Conservation (phyloP, 306 rosid species). For the Pueraria montana region DNA sequence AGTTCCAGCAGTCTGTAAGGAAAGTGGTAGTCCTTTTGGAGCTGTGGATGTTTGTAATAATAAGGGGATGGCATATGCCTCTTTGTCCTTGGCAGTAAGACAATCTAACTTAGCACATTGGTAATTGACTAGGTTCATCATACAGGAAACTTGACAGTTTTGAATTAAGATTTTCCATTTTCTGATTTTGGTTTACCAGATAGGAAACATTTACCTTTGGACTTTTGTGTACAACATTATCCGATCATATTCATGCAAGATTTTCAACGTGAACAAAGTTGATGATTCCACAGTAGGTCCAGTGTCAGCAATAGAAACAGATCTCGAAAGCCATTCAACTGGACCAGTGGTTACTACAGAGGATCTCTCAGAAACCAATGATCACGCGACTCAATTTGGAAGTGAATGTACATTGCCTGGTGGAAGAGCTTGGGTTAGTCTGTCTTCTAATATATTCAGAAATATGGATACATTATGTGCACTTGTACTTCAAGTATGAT, state of each 20-base stretch:
- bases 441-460: background rate
- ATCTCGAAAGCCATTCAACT: conserved; percentile 15
- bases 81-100: conserved; percentile 54
- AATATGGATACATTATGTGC: background rate
- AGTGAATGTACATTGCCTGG: background rate
- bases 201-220: conserved; percentile 49
- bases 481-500: background rate
- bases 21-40: conserved; percentile 47
- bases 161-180: background rate
- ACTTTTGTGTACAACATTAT: conserved; percentile 49
- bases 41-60: conserved; percentile 32
- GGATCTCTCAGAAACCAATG: background rate
- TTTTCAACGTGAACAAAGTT: conserved; percentile 12
- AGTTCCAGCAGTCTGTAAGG: conserved; percentile 47
- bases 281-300: conserved; percentile 20
- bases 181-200: conserved; percentile 41
- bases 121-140: background rate
- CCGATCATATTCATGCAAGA: conserved; percentile 44
- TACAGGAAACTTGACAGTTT: background rate
- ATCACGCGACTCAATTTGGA: background rate
- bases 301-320: conserved; percentile 28
- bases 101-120: background rate
- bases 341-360: conserved; percentile 3
- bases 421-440: background rate
- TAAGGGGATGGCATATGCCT: conserved; percentile 47